Percentiles rank a stretch among this genome's conserved stretches.
phyloP scores from a whole-genome alignment of 2,329 filamentous ascomycete species.

The Cytospora paraplurivora region DNA sequence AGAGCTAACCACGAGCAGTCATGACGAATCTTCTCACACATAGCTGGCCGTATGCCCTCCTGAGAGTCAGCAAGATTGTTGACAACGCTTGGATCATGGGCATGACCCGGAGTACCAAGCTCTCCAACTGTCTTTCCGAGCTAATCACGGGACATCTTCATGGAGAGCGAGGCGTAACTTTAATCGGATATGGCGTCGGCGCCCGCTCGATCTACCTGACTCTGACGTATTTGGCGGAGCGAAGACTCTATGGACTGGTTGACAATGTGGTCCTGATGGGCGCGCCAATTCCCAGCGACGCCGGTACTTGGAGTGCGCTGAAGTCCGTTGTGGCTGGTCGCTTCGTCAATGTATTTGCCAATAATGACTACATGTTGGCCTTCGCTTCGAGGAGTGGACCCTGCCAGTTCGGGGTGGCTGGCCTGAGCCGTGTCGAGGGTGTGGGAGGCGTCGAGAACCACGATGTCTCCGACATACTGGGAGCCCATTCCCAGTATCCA shows the following conservation, averaged over 20 bases:
- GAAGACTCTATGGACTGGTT: slow-evolving; percentile 80
- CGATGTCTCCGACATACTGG: slow-evolving; percentile 65
- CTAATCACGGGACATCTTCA: slow-evolving; percentile 79
- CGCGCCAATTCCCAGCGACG: slow-evolving; percentile 72
- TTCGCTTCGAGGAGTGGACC: slow-evolving; percentile 85
- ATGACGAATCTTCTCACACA: slow-evolving; percentile 53
- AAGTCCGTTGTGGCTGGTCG: slow-evolving; percentile 79
- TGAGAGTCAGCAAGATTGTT: slow-evolving; percentile 72
- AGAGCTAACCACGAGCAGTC: slow-evolving; percentile 13
- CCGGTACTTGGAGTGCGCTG: slow-evolving; percentile 73
- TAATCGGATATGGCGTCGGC: slow-evolving; percentile 82
- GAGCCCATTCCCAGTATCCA: slow-evolving; percentile 71
- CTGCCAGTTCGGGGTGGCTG: slow-evolving; percentile 81
- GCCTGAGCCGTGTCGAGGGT: slow-evolving; percentile 72
- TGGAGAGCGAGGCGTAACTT: slow-evolving; percentile 76
- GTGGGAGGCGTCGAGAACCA: slow-evolving; percentile 69
- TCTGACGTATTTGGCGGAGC: slow-evolving; percentile 75
- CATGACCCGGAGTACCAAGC: slow-evolving; percentile 76
- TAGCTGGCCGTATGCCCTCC: slow-evolving; percentile 63
- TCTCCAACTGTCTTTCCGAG: slow-evolving; percentile 72
- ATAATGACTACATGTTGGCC: slow-evolving; percentile 83
- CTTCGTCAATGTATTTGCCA: slow-evolving; percentile 87
- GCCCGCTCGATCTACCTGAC: slow-evolving; percentile 84
- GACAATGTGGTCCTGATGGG: slow-evolving; percentile 88
- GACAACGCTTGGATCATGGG: slow-evolving; percentile 82